phyloP scores from a whole-genome alignment of 176 grass and related monocot species.

The Oryza nivara region DNA sequence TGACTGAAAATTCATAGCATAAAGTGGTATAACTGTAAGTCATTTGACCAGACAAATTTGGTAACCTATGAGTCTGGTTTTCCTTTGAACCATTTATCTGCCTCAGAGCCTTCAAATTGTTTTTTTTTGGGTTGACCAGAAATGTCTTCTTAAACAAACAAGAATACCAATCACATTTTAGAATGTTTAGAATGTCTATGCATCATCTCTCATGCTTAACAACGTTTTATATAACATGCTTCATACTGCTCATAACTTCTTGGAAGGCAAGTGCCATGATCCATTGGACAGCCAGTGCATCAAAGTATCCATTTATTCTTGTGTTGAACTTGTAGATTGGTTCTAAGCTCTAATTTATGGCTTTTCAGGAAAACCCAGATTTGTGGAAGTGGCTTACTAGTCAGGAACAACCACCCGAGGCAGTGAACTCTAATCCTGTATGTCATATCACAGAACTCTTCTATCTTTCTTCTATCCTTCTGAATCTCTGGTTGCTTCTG shows the following conservation, averaged over 20 bases:
- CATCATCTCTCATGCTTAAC: background rate
- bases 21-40: background rate
- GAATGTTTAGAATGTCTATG: background rate
- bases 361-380: constrained; percentile 91
- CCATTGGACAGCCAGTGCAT: background rate
- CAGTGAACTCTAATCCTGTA: constrained; percentile 71
- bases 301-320: background rate
- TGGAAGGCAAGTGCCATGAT: background rate
- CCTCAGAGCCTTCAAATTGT: background rate
- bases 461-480: background rate
- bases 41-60: background rate
- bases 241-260: background rate
- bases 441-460: constrained; percentile 13
- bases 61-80: background rate
- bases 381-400: constrained; percentile 94
- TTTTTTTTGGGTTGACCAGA: background rate
- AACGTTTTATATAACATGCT: background rate
- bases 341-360: constrained; percentile 15
- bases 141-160: background rate
- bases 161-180: background rate
- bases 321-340: background rate
- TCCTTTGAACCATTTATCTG: background rate
- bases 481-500: background rate
- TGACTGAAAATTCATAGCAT: background rate
- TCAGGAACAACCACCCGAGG: constrained; percentile 82